Conservation (phyloP, 345 rosid species). For the Carallia pectinifolia region DNA sequence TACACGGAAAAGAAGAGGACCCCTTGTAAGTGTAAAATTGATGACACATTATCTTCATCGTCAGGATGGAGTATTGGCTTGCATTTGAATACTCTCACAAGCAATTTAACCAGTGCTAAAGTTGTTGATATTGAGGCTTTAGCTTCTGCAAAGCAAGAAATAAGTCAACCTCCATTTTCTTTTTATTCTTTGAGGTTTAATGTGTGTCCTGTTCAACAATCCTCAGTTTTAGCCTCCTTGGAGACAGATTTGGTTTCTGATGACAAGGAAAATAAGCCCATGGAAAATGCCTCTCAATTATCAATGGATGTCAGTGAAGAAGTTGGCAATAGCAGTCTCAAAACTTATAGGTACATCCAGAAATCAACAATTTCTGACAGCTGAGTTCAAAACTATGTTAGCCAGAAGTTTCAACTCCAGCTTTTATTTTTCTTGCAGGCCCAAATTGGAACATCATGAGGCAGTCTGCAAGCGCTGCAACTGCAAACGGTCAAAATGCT, state of each 20-base stretch:
- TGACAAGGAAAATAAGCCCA: slow-evolving; percentile 21
- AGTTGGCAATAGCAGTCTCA: slow-evolving; percentile 30
- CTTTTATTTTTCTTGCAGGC: slow-evolving; percentile 34
- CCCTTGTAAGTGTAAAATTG: slow-evolving; percentile 18
- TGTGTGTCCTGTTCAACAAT: slow-evolving; percentile 13
- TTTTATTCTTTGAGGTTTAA: slow-evolving; percentile 15
- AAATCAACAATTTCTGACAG: slow-evolving; percentile 1
- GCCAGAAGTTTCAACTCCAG: slow-evolving; percentile 3
- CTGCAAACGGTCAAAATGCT: slow-evolving; percentile 35
- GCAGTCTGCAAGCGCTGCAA: slow-evolving; percentile 31
- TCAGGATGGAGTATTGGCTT: slow-evolving; percentile 42
- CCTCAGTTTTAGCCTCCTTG: slow-evolving; percentile 24
- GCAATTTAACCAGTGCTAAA: slow-evolving; percentile 28
- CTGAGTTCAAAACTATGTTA: neutral
- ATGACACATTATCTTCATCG: slow-evolving; percentile 17
- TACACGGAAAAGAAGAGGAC: slow-evolving; percentile 19
- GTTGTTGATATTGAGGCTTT: slow-evolving; percentile 19
- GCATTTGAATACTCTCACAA: slow-evolving; percentile 57
- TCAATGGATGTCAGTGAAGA: slow-evolving; percentile 28
- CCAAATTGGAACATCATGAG: slow-evolving; percentile 27
- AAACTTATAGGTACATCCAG: slow-evolving; percentile 38
- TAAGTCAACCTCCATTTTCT: slow-evolving; percentile 23
- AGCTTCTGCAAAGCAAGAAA: slow-evolving; percentile 31
- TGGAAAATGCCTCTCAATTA: slow-evolving; percentile 34
- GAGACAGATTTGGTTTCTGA: slow-evolving; percentile 32